Evolutionary conservation across 139 green algal genomes (phyloP).

Genomic region (Coccomyxa sp.): DNA sequence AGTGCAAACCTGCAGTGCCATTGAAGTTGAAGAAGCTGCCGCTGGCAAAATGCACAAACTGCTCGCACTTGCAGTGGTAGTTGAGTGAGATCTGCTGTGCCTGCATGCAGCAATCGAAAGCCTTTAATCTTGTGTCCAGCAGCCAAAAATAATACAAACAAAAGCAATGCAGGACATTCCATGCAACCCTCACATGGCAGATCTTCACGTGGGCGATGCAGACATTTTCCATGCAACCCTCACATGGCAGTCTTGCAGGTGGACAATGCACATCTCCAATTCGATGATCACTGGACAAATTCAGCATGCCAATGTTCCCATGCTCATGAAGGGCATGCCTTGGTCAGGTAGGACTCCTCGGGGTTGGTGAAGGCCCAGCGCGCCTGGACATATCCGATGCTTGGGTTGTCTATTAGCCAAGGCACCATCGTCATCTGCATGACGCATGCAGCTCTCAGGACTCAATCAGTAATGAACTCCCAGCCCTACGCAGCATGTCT

Average conservation of each 20-base stretch:
- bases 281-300: no score
- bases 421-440: constrained; percentile 27
- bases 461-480: no score
- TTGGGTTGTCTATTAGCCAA: constrained; percentile 41
- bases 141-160: neutral
- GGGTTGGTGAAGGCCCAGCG: constrained; percentile 78
- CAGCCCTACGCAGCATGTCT: neutral
- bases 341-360: constrained; percentile 74
- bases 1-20: constrained; percentile 64
- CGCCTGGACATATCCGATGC: constrained; percentile 65
- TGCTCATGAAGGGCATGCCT: constrained; percentile 21
- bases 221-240: neutral
- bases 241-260: neutral
- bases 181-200: neutral
- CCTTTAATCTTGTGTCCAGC: neutral
- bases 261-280: neutral
- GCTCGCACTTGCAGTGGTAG: constrained; percentile 81
- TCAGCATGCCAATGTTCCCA: no score
- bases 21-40: constrained; percentile 88
- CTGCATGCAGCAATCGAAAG: constrained; percentile 4
- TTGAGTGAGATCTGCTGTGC: constrained; percentile 67
- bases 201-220: neutral
- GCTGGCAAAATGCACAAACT: constrained; percentile 57
- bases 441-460: neutral
- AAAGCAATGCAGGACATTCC: neutral